Base-by-base conservation (phyloP, 2,329 filamentous ascomycete genomes). In the Aspergillus hortae region DNA sequence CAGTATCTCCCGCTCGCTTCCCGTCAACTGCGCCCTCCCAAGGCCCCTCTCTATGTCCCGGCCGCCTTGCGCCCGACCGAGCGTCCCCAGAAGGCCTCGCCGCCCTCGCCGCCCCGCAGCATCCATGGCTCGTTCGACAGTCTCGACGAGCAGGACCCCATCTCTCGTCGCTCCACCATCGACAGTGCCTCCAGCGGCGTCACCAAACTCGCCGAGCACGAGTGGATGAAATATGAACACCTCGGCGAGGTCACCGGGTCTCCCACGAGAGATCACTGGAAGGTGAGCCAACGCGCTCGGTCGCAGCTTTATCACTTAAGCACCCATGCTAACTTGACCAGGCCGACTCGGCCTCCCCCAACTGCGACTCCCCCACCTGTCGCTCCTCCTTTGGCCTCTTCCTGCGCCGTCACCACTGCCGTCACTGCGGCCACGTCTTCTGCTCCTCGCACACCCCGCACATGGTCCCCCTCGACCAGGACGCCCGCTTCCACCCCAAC, bases 341-440 rank as follows among this genome's bases (percentile, higher is more conserved):
- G 80, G 81, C 82, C 14, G 82, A 86, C 63, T 73, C 77, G 49
- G 80, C 80, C 55, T 80, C 80, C 49, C 64, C 73, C 41, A 76
- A 72, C 56, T 87, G 84, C 69, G 80, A 81, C 63, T 79, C 78
- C 9, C 76, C 78, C 3, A 77, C 79, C 52, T 87, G 84, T 68
- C 76, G 78, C 46, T 77, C 77, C 40, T 74, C 77, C 17, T 87
- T 87, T 64, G 78, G 80, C 42, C 75, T 85, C 63, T 83, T 84
- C 69, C 75, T 80, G 46, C 82, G 84, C 46, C 82, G 83, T 52
- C 84, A 87, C 63, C 84, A 87, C 69, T 87, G 84, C 68, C 80
- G 84, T 52, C 83, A 84, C 60, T 87, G 84, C 60, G 84, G 84
- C 41, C 80, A 84, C 61, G 80, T 87, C 61, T 86, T 85, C 65